Base-by-base conservation (phyloP, 805 yeast species). In the Hanseniaspora taiwanica region DNA sequence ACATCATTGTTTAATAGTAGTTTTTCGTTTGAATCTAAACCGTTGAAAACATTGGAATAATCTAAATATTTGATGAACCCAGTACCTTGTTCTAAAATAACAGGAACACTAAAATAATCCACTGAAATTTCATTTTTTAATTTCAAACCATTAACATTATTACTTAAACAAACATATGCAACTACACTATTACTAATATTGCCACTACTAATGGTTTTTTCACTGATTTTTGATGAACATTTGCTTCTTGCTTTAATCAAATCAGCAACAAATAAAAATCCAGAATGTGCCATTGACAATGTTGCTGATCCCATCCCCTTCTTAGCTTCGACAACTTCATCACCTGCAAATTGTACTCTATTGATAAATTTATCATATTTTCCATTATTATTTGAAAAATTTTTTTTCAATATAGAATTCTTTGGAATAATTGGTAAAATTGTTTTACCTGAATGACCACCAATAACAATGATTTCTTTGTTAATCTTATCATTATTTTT, bases 311-410 rank as follows among this genome's bases (percentile, higher is more conserved):
- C 91, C 42, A 81, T 78, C 59, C 91, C 89, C 51, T 76, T 71
- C 64, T 81, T 81, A 49, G 89, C 89, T 64, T 80, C 76, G 52
- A 81, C 89, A 50, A 81, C 86, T 66, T 81, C 91, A 60, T 81
- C 91, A 68, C 91, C 91, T 63, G 87, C 91, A 54, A 76, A 81
- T 65, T 81, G 89, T 49, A 81, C 80, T 65, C 87, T 72, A 68
- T 79, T 74, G 49, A 80, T 68, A 55, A 80, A 69, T 37, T 77
- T 73, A 50, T 76, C 78, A 51, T 67, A 71, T 49, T 69, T 66
- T 21, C 55, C 55, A 24, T 46, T 43, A 35, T 50, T 38, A 56
- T 74, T 65, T 44, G 71, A 75, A 76, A 31, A 49, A 48, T 7
- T 52, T 48, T 35, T 51, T 50, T 38, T 41, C 37, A 29, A 43